These are phyloP conservation scores for Elaeagnus macrophylla DNA, from an alignment of 306 rosid genomes.

Conservation along the genomic window DNA sequence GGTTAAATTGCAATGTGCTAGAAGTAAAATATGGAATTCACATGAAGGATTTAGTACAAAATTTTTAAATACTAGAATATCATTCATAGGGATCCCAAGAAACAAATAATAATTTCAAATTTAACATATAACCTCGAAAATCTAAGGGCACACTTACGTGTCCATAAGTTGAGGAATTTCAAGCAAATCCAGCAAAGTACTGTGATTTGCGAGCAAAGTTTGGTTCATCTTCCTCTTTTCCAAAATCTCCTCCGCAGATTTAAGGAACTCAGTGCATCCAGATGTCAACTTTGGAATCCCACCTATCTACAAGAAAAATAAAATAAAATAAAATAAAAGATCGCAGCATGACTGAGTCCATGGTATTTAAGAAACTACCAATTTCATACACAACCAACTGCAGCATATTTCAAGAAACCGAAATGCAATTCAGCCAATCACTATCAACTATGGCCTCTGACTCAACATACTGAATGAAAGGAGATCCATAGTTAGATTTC, in stretches of 20 bases:
- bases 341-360: slow-evolving; percentile 9
- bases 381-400: background rate
- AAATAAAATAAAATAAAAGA: slow-evolving; percentile 12
- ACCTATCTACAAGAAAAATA: slow-evolving; percentile 38
- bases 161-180: slow-evolving; percentile 98
- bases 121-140: slow-evolving; percentile 2
- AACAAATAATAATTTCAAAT: slow-evolving; percentile 1
- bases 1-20: background rate
- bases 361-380: background rate
- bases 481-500: too few relatives aligned
- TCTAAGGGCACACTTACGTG: slow-evolving; percentile 46
- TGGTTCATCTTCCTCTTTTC: slow-evolving; percentile 98
- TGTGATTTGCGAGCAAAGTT: slow-evolving; percentile 83
- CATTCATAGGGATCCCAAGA: slow-evolving; percentile 2
- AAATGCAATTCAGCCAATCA: too few relatives aligned
- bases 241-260: slow-evolving; percentile 77
- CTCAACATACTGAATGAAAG: too few relatives aligned
- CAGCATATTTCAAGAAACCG: too few relatives aligned
- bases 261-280: slow-evolving; percentile 85
- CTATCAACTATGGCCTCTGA: too few relatives aligned
- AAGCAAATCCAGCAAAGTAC: slow-evolving; percentile 93
- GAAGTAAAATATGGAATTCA: background rate
- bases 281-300: slow-evolving; percentile 77
- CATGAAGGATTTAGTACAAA: too few relatives aligned
- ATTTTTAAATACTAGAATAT: too few relatives aligned